A percentile compares a stretch with the other conserved stretches of the same genome.
Conservation (phyloP, 345 rosid species). For the Eucalyptus decipiens region DNA sequence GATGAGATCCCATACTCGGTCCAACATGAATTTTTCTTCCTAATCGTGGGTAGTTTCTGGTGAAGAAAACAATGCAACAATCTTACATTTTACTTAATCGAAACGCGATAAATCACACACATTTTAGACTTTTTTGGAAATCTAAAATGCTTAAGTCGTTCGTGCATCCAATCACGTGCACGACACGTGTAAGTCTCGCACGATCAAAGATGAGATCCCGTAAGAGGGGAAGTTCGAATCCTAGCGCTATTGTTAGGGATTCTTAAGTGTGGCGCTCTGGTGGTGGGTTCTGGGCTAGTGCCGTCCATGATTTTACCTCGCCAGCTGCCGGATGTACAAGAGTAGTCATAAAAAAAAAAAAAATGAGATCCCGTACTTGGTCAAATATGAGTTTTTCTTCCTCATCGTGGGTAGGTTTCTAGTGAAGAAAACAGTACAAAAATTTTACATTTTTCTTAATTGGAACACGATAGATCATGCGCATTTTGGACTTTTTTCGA, state of each 20-base stretch:
- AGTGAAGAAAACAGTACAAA: not conserved
- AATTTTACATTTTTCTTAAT: too few relatives aligned
- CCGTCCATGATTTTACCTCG: too few relatives aligned
- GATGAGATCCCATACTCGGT: not conserved
- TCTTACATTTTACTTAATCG: too few relatives aligned
- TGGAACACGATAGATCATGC: too few relatives aligned
- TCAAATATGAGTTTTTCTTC: not conserved
- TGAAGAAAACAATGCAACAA: too few relatives aligned
- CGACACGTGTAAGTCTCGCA: accelerated
- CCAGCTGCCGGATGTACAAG: too few relatives aligned
- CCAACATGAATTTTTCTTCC: too few relatives aligned
- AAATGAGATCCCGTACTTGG: not conserved
- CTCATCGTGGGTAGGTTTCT: not conserved
- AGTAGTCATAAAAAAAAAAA: too few relatives aligned
- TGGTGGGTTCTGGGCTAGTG: too few relatives aligned
- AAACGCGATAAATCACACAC: accelerated
- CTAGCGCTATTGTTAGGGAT: accelerated
- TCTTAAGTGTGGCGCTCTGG: too few relatives aligned
- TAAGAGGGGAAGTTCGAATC: not conserved
- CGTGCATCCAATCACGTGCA: not conserved
- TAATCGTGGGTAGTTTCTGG: not conserved
- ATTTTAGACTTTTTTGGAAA: too few relatives aligned
- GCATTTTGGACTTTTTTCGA: not conserved
- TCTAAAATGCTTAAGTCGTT: not conserved
- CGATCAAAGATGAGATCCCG: not conserved